Evolutionary conservation across 2,329 filamentous ascomycete genomes (phyloP).

Genomic region (Myotisia sp.): DNA sequence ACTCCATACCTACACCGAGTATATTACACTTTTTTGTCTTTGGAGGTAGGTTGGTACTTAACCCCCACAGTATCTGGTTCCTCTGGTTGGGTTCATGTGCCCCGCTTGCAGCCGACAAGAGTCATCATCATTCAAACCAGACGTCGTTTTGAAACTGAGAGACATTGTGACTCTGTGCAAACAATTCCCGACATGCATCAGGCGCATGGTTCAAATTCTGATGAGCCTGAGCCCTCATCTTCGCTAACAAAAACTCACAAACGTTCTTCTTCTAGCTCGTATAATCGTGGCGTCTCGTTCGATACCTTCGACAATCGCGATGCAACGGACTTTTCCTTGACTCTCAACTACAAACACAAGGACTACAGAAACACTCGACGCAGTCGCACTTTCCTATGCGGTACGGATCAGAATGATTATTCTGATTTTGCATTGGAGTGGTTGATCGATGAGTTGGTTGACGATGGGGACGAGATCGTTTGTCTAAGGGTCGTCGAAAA

Average conservation of each 20-base stretch:
- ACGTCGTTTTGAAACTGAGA: too few species aligned
- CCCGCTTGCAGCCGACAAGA: too few species aligned
- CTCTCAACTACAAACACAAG: constrained; percentile 70
- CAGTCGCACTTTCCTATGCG: constrained; percentile 79
- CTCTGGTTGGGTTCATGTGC: too few species aligned
- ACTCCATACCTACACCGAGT: too few species aligned
- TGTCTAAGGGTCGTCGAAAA: constrained; percentile 81
- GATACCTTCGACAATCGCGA: constrained; percentile 57
- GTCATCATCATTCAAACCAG: too few species aligned
- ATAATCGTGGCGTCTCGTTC: constrained; percentile 56
- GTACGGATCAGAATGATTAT: constrained; percentile 80
- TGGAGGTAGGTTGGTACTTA: too few species aligned
- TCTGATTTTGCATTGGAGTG: constrained; percentile 86
- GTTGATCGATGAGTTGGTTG: constrained; percentile 80
- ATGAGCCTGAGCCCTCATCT: constrained; percentile 1
- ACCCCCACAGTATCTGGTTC: too few species aligned
- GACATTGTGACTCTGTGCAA: too few species aligned
- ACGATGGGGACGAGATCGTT: constrained; percentile 86
- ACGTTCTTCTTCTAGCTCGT: constrained; percentile 40
- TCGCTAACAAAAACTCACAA: constrained; percentile 9
- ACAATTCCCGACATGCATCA: constrained; percentile 5
- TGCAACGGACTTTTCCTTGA: constrained; percentile 59
- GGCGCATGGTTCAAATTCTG: constrained; percentile 3
- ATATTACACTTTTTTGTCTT: too few species aligned
- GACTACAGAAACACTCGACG: constrained; percentile 69